Evolutionary conservation across 257 asterid species (phyloP).

Genomic region (Solanum lycopersicoides): DNA sequence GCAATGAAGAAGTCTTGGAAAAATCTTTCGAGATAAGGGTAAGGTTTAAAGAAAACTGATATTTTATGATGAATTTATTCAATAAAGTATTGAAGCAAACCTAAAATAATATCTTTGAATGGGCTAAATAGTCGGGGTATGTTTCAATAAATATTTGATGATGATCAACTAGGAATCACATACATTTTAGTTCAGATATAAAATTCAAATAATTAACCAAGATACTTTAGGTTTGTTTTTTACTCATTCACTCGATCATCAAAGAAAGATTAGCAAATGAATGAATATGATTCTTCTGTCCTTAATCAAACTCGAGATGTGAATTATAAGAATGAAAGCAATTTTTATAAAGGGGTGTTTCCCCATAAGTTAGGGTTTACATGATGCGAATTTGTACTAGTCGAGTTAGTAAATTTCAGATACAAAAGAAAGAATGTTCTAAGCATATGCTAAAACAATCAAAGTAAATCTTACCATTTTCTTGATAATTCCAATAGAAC

Average conservation of each 20-base stretch:
- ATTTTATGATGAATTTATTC: no score
- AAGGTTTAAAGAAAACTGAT: no score
- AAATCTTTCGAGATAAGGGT: no score
- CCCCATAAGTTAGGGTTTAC: background rate
- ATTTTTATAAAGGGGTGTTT: background rate
- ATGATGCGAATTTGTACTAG: background rate
- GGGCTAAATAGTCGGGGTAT: no score
- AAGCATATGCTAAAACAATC: background rate
- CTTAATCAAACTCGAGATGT: background rate
- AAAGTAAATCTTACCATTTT: background rate
- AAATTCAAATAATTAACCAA: background rate
- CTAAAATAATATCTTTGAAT: no score
- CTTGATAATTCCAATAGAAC: background rate
- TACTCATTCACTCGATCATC: background rate
- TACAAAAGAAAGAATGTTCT: background rate
- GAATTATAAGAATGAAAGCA: no score
- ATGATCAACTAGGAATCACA: fast-evolving
- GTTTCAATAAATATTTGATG: no score
- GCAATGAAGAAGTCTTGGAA: background rate
- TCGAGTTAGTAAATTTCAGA: background rate
- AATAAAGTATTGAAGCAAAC: no score
- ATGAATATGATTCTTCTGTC: background rate
- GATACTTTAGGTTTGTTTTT: no score
- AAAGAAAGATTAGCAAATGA: no score
- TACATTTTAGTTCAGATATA: no score